A percentile compares a stretch with the other conserved stretches of the same genome.
Conservation (phyloP, 2,329 filamentous ascomycete species). For the Monilinia fructigena region DNA sequence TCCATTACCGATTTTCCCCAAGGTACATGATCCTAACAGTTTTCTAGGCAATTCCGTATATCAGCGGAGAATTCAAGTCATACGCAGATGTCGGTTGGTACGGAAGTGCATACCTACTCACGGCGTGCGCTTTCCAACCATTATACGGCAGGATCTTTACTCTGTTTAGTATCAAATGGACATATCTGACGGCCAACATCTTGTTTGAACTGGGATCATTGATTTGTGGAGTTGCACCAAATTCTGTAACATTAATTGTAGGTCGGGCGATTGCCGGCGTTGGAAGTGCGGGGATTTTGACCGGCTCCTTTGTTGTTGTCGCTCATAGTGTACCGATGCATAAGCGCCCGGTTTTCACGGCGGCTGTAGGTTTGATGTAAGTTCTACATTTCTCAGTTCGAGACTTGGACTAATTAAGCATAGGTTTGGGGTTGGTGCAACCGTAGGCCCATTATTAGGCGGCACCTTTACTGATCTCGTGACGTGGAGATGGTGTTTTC, state of each 20-base stretch:
- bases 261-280: slow-evolving; percentile 62
- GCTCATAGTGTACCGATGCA: slow-evolving; percentile 61
- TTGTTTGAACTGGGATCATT: slow-evolving; percentile 42
- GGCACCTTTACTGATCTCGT: slow-evolving; percentile 11
- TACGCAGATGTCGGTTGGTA: slow-evolving; percentile 44
- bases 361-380: slow-evolving; percentile 56
- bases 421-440: slow-evolving; percentile 57
- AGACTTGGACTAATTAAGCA: not conserved
- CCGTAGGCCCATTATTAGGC: slow-evolving; percentile 51
- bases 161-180: slow-evolving; percentile 13
- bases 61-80: slow-evolving; percentile 4
- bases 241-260: slow-evolving; percentile 60
- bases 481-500: slow-evolving; percentile 42
- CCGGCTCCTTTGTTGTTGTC: slow-evolving; percentile 46
- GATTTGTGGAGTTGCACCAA: slow-evolving; percentile 56
- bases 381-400: not conserved
- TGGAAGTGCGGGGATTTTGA: slow-evolving; percentile 52
- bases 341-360: slow-evolving; percentile 59
- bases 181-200: slow-evolving; percentile 15
- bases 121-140: slow-evolving; percentile 53
- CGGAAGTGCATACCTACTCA: slow-evolving; percentile 47
- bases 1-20: slow-evolving; percentile 41
- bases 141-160: slow-evolving; percentile 19
- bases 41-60: slow-evolving; percentile 44
- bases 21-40: slow-evolving; percentile 43